These are phyloP conservation scores for Avena eriantha DNA, from an alignment of 176 grass and related monocot species.

Conservation along the genomic window DNA sequence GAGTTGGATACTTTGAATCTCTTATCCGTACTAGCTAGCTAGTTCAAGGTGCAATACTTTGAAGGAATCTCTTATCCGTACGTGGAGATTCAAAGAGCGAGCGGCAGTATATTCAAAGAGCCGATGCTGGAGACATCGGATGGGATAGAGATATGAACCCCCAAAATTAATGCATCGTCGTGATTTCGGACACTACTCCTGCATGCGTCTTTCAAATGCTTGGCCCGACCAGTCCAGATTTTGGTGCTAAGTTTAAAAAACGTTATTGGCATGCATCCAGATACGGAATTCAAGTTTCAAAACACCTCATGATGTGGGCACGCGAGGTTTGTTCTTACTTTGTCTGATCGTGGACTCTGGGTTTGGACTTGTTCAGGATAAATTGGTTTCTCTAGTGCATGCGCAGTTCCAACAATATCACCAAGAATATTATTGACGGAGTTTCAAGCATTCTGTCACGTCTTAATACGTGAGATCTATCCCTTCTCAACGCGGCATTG, in stretches of 20 bases:
- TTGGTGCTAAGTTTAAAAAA: too few species aligned
- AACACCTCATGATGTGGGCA: too few species aligned
- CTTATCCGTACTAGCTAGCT: neutral
- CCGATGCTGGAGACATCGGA: neutral
- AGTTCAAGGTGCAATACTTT: neutral
- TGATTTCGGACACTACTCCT: neutral
- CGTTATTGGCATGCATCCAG: too few species aligned
- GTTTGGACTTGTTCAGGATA: neutral
- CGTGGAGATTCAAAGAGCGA: too few species aligned
- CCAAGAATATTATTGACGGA: neutral
- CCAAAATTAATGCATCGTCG: neutral
- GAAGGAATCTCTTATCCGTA: too few species aligned
- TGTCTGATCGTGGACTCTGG: neutral
- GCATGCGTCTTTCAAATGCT: neutral
- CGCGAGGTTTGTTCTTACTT: too few species aligned
- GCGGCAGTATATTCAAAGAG: too few species aligned
- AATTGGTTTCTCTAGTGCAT: neutral
- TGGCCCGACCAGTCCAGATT: too few species aligned
- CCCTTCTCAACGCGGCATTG: neutral
- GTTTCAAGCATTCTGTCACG: neutral
- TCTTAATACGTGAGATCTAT: slow-evolving; percentile 6
- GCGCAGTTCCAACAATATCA: neutral
- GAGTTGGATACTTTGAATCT: neutral
- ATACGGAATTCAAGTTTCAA: too few species aligned
- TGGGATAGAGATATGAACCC: neutral